Evolutionary conservation across 1,139 yeast species (phyloP).

Genomic region (Magnusiomyces sp.): DNA sequence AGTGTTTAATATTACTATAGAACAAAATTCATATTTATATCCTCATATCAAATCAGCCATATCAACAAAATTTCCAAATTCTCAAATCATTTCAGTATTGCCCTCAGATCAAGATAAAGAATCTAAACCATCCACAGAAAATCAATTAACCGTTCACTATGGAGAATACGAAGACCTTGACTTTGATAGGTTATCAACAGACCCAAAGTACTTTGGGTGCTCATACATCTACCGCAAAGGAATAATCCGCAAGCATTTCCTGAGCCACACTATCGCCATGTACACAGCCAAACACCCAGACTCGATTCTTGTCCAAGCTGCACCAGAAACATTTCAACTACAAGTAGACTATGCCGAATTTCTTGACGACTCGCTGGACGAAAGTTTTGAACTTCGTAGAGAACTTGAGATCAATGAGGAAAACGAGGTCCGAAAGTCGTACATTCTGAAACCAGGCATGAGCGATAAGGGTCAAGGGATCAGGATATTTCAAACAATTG

Average conservation of each 20-base stretch:
- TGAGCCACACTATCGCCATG: conserved; percentile 70
- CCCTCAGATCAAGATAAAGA: background rate
- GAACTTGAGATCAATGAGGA: conserved; percentile 53
- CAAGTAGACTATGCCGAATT: conserved; percentile 97
- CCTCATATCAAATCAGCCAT: conserved; percentile 45
- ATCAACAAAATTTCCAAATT: conserved; percentile 14
- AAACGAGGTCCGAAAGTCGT: conserved; percentile 37
- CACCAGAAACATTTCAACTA: conserved; percentile 67
- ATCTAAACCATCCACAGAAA: conserved; percentile 8
- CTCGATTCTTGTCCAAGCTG: conserved; percentile 50
- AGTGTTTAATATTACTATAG: no score
- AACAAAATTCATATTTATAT: conserved; percentile 46
- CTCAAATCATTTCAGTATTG: no score
- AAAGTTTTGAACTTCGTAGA: conserved; percentile 75
- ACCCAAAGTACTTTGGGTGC: conserved; percentile 53
- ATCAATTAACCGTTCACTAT: conserved; percentile 46
- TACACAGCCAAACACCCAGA: conserved; percentile 67
- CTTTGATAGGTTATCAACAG: conserved; percentile 48
- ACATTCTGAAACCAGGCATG: conserved; percentile 95
- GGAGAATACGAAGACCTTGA: conserved; percentile 88
- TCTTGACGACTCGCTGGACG: conserved; percentile 86
- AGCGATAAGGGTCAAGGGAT: conserved; percentile 97
- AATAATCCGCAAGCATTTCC: conserved; percentile 78
- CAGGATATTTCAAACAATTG: conserved; percentile 65
- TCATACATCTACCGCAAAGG: conserved; percentile 79